Evolutionary conservation across 2,329 filamentous ascomycete species (phyloP).

Genomic region (Orbilia oligospora): DNA sequence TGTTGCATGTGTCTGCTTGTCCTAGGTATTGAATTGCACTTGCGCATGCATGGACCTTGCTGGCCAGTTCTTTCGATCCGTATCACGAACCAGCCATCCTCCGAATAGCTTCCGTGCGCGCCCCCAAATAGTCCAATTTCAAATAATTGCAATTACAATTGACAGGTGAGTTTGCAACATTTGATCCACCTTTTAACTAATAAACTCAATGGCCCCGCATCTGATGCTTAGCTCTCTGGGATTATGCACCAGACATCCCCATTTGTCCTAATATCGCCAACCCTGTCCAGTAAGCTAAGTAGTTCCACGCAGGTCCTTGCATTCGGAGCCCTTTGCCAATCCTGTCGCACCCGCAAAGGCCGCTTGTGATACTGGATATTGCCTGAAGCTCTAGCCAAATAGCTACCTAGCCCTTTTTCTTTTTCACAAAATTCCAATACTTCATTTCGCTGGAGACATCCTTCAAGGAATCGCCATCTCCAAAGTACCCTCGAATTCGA

Average conservation of each 20-base stretch:
- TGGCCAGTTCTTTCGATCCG: constrained; percentile 23
- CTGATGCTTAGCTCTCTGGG: constrained; percentile 8
- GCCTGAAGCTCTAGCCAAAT: constrained; percentile 29
- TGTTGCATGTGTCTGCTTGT: constrained; percentile 21
- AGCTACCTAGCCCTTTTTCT: constrained; percentile 14
- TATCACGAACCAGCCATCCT: constrained; percentile 36
- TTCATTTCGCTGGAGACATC: constrained; percentile 23
- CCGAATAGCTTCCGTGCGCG: constrained; percentile 51
- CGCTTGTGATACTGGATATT: constrained; percentile 35
- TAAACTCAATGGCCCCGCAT: constrained; percentile 38
- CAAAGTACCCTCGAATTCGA: constrained; percentile 5
- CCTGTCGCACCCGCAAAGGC: constrained; percentile 25
- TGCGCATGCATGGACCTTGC: constrained; percentile 10
- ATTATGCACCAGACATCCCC: constrained; percentile 19
- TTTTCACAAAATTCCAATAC: constrained; percentile 9
- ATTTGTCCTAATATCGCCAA: constrained; percentile 48
- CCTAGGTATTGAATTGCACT: not conserved
- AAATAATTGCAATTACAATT: constrained; percentile 1
- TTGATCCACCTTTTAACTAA: constrained; percentile 24
- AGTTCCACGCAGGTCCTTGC: constrained; percentile 43
- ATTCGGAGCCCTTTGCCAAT: constrained; percentile 25
- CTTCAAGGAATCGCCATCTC: not conserved
- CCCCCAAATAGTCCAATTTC: constrained; percentile 19
- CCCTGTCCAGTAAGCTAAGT: constrained; percentile 55
- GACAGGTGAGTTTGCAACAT: constrained; percentile 36